phyloP scores from a whole-genome alignment of 83 land plant species.

The Thuja plicata region DNA sequence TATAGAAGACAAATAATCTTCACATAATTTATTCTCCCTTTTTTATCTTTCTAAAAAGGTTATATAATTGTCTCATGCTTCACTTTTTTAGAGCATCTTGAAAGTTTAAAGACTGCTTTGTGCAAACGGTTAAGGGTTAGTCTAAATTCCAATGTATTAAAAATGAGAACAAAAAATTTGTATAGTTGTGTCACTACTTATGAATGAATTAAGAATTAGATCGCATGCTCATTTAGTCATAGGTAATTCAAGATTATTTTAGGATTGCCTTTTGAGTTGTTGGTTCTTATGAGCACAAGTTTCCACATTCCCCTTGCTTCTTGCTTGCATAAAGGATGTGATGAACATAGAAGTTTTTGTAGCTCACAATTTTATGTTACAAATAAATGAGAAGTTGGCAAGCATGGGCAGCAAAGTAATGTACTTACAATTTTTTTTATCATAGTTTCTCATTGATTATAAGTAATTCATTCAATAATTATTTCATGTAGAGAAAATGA shows the following conservation, averaged over 20 bases:
- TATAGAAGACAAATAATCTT: background rate
- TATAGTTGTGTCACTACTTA: too few relatives aligned
- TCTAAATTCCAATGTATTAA: background rate
- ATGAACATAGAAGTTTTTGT: background rate
- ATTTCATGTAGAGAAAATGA: too few relatives aligned
- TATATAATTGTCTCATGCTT: background rate
- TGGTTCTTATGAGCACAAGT: background rate
- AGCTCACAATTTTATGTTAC: background rate
- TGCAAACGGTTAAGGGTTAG: background rate
- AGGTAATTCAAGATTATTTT: slow-evolving; percentile 12
- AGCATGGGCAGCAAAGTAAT: slow-evolving; percentile 5
- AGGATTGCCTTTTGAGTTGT: slow-evolving; percentile 2
- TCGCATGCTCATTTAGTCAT: slow-evolving; percentile 5
- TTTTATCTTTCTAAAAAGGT: background rate
- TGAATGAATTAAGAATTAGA: too few relatives aligned
- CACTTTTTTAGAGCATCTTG: background rate
- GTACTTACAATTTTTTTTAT: slow-evolving; percentile 2
- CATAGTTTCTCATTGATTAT: slow-evolving; percentile 2
- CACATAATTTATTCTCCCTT: background rate
- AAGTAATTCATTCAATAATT: too few relatives aligned
- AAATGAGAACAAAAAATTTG: background rate
- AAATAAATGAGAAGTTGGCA: slow-evolving; percentile 4
- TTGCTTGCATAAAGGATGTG: background rate
- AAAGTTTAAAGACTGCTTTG: background rate
- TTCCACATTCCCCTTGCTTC: slow-evolving; percentile 7